Evolutionary conservation across 345 rosid genomes (phyloP).

Genomic region (Eucalyptus viminalis): DNA sequence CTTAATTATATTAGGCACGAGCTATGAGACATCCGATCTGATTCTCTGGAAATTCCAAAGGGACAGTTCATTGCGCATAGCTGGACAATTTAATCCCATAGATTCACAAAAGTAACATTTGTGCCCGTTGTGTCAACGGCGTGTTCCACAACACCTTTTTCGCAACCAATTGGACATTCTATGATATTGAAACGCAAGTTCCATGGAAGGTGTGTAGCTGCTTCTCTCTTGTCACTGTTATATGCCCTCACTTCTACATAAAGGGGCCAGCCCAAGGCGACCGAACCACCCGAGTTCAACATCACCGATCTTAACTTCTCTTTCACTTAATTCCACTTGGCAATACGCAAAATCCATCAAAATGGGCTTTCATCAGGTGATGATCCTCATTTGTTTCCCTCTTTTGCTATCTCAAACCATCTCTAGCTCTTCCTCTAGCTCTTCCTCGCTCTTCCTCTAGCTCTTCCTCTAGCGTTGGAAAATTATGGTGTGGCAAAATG

Average conservation of each 20-base stretch:
- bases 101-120: too few species aligned
- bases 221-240: background rate
- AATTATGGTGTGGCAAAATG: background rate
- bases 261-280: background rate
- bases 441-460: background rate
- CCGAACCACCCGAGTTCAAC: background rate
- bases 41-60: background rate
- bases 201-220: background rate
- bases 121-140: background rate
- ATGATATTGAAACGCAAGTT: background rate
- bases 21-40: background rate
- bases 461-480: background rate
- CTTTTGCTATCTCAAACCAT: background rate
- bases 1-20: background rate
- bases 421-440: background rate
- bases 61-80: background rate
- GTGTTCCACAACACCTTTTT: background rate
- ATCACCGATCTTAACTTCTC: background rate
- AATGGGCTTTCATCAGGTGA: conserved; percentile 16
- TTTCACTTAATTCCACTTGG: background rate
- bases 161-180: background rate
- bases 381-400: background rate
- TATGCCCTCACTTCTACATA: background rate
- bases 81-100: too few species aligned
- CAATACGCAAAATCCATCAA: background rate